These are phyloP conservation scores for Coix lacrymajobi DNA, from an alignment of 176 grass and related monocot genomes.

Conservation along the genomic window DNA sequence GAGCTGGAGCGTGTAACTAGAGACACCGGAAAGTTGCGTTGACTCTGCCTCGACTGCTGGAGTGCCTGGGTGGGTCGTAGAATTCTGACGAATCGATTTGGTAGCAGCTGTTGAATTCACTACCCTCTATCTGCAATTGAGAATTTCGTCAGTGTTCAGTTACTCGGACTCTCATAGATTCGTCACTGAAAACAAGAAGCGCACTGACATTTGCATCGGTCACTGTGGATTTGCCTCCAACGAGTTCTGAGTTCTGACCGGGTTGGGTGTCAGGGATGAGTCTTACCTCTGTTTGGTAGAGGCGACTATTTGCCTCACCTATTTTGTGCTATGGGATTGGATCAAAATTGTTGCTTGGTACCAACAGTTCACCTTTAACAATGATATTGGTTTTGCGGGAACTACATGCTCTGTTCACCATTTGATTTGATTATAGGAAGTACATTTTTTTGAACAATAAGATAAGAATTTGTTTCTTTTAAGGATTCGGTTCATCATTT, in stretches of 20 bases:
- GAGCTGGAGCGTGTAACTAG: neutral
- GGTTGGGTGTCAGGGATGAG: neutral
- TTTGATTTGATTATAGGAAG: neutral
- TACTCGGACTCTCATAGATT: neutral
- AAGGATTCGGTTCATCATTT: neutral
- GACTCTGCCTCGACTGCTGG: conserved; percentile 8
- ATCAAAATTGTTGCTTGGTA: neutral
- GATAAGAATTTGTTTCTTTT: neutral
- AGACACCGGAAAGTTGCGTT: conserved; percentile 17
- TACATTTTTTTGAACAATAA: neutral
- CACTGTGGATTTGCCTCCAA: neutral
- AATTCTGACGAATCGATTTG: neutral
- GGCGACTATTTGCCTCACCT: neutral
- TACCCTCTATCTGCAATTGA: neutral
- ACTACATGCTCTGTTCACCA: neutral
- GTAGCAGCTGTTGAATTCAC: neutral
- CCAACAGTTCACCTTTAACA: neutral
- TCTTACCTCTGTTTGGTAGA: neutral
- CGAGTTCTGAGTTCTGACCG: neutral
- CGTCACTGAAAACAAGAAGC: neutral
- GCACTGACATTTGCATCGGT: neutral
- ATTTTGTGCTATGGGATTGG: neutral
- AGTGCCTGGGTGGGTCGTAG: neutral
- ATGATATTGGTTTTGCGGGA: neutral
- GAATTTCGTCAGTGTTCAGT: neutral